Evolutionary conservation across 257 asterid genomes (phyloP).

Genomic region (Przewalskia tangutica): DNA sequence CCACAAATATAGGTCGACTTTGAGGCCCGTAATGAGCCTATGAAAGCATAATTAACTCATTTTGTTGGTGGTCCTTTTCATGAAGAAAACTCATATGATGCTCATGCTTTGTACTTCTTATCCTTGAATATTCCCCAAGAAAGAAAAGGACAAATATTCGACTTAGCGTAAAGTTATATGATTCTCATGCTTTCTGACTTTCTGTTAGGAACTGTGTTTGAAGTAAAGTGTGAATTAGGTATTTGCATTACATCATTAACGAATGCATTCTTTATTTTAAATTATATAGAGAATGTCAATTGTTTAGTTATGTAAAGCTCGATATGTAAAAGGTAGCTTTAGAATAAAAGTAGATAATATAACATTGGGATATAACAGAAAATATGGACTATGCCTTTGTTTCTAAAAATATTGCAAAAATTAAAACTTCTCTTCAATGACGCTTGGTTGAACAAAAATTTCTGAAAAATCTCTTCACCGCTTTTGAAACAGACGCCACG

Average conservation of each 20-base stretch:
- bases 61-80: neutral
- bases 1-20: slow-evolving; percentile 84
- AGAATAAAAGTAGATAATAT: neutral
- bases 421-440: neutral
- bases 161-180: too few species aligned
- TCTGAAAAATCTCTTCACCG: too few species aligned
- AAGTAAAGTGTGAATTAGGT: neutral
- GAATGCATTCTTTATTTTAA: neutral
- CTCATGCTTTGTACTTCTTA: neutral
- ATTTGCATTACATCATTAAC: neutral
- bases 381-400: neutral
- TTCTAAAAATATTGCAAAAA: neutral
- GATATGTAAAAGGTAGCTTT: neutral
- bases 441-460: neutral
- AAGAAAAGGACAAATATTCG: too few species aligned
- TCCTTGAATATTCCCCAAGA: too few species aligned
- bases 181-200: too few species aligned
- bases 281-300: neutral
- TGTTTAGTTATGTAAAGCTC: neutral
- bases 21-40: slow-evolving; percentile 78
- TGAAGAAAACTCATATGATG: neutral
- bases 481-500: too few species aligned
- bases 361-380: neutral
- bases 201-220: neutral
- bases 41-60: slow-evolving; percentile 28